Evolutionary conservation across 2,329 filamentous ascomycete species (phyloP).

Genomic region (Penicillium sp.): DNA sequence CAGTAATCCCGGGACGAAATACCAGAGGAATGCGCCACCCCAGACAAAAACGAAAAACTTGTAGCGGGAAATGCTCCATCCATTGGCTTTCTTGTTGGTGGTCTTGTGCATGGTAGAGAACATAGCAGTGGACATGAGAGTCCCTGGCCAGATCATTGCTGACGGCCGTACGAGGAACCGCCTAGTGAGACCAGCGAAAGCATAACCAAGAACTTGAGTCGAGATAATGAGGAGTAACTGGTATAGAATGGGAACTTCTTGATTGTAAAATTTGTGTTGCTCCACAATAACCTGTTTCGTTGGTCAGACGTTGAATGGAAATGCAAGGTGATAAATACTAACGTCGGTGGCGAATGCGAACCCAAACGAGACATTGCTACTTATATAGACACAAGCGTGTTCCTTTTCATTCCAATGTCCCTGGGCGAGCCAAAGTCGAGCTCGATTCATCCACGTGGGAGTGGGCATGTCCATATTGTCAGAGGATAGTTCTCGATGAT

Average conservation of each 20-base stretch:
- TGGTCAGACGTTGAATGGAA: conserved; percentile 4
- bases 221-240: conserved; percentile 78
- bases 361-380: conserved; percentile 82
- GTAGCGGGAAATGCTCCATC: conserved; percentile 76
- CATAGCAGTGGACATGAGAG: conserved; percentile 82
- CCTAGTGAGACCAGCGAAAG: conserved; percentile 74
- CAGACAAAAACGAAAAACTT: conserved; percentile 77
- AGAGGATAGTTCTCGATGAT: conserved; percentile 36
- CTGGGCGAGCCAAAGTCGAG: conserved; percentile 70
- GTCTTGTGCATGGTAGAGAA: conserved; percentile 80
- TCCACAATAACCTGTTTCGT: conserved; percentile 65
- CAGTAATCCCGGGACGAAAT: conserved; percentile 75
- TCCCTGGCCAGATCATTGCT: conserved; percentile 88
- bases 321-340: no score
- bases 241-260: conserved; percentile 68
- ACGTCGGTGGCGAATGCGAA: conserved; percentile 84
- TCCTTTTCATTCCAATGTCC: conserved; percentile 84
- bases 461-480: conserved; percentile 14
- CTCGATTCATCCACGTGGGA: conserved; percentile 31
- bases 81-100: conserved; percentile 72
- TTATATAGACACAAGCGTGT: conserved; percentile 82
- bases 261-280: conserved; percentile 82
- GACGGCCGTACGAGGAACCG: conserved; percentile 77
- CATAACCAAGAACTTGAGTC: conserved; percentile 79
- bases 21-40: conserved; percentile 66